Evolutionary conservation across 306 rosid species (phyloP).

Genomic region (Astragalus membranaceus): DNA sequence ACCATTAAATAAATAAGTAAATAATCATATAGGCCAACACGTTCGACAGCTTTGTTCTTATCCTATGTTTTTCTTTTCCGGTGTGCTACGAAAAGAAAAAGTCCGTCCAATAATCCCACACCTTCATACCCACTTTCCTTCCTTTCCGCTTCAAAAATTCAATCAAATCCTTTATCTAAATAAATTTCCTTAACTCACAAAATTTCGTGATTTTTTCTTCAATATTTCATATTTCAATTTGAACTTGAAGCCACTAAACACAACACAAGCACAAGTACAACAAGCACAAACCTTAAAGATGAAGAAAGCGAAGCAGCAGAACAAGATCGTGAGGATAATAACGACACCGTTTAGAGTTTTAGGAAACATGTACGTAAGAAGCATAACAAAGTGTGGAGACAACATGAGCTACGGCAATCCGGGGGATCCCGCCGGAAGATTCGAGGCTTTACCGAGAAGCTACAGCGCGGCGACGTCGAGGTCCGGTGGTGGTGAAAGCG

Average conservation of each 20-base stretch:
- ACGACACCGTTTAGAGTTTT: slow-evolving; percentile 50
- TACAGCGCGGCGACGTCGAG: slow-evolving; percentile 41
- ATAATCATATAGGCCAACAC: neutral
- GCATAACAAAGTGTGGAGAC: slow-evolving; percentile 44
- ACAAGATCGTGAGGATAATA: slow-evolving; percentile 45
- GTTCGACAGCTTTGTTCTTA: slow-evolving; percentile 32
- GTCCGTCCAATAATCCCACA: slow-evolving; percentile 12
- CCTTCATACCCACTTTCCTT: slow-evolving; percentile 16
- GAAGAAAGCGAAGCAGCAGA: slow-evolving; percentile 36
- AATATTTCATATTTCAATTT: neutral
- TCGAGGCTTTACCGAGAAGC: slow-evolving; percentile 44
- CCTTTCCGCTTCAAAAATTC: neutral
- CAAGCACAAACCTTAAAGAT: slow-evolving; percentile 18
- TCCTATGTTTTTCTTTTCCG: slow-evolving; percentile 17
- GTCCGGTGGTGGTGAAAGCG: slow-evolving; percentile 15
- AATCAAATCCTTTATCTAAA: neutral
- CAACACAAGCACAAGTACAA: neutral
- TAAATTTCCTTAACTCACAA: neutral
- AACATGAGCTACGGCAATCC: slow-evolving; percentile 23
- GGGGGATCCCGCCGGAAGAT: slow-evolving; percentile 15
- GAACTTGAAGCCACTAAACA: neutral
- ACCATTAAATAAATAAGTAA: neutral
- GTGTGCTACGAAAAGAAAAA: slow-evolving; percentile 40
- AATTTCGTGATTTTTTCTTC: neutral
- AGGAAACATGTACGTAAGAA: slow-evolving; percentile 49